Evolutionary conservation across 306 rosid genomes (phyloP).

Genomic region (Vigna unguiculata): DNA sequence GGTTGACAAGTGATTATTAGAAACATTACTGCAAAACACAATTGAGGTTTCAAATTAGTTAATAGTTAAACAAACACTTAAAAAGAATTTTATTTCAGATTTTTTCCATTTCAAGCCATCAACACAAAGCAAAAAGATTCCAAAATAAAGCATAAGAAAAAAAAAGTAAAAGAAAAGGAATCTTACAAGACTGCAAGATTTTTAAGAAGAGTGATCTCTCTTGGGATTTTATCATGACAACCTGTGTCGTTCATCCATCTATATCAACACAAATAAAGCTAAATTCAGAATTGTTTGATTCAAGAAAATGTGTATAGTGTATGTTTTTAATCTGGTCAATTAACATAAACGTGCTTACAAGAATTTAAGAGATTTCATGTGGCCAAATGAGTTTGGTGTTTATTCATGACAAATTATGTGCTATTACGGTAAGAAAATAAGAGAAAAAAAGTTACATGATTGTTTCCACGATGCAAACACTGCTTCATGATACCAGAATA

Average conservation of each 20-base stretch:
- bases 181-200: constrained; percentile 80
- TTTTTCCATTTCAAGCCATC: not conserved
- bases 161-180: constrained; percentile 34
- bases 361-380: too few relatives aligned
- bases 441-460: too few relatives aligned
- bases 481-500: too few relatives aligned
- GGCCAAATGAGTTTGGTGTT: too few relatives aligned
- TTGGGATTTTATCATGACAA: constrained; percentile 67
- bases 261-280: constrained; percentile 25
- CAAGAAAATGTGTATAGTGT: not conserved
- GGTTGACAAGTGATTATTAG: constrained; percentile 65
- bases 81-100: not conserved
- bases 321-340: constrained; percentile 1
- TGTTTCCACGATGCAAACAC: too few relatives aligned
- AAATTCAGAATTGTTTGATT: constrained; percentile 13
- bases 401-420: too few relatives aligned
- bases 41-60: constrained; percentile 15
- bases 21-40: constrained; percentile 69
- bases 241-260: constrained; percentile 75
- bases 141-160: not conserved
- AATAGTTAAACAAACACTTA: constrained; percentile 3
- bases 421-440: too few relatives aligned
- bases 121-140: not conserved
- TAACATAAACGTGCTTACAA: constrained; percentile 59
- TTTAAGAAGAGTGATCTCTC: constrained; percentile 55